Base-by-base conservation (phyloP, 2,329 filamentous ascomycete species). In the Neopestalotiopsis sp. region DNA sequence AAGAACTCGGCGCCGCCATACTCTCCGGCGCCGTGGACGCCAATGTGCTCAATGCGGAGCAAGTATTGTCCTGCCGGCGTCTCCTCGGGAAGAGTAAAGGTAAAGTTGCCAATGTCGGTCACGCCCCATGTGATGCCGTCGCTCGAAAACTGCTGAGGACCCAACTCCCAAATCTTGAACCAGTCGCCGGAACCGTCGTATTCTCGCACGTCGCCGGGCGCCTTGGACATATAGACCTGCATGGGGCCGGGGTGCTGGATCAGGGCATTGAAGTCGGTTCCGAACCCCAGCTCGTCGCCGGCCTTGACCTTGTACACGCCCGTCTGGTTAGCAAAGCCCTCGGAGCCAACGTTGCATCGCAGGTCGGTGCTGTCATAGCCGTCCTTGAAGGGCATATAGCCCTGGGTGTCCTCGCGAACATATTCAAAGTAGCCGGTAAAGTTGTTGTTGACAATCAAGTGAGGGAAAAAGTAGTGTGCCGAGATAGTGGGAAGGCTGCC, bases 131-230 rank as follows among this genome's bases (percentile, higher is more conserved):
- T 3, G 12, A 38, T 24, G 38, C 60, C 60, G 5, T 52, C 45
- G 45, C 45, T 52, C 9, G 30, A 38, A 28, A 34, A 30, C 4
- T 59, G 57, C 57, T 30, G 24, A 9, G 60, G 38, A 12, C 57
- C 57, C 14, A 63, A 30, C 17, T 63, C 60, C 28, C 34, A 42
- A 14, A 63, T 63, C 38, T 63, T 63, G 60, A 63, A 63, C 60
- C 60, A 63, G 60, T 63, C 60, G 2, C 60, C 60, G 9, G 60
- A 63, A 4, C 60, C 60, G 17, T 63, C 60, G 60, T 63, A 63
- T 14, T 24, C 34, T 4, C 20, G n/a, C n/a, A 42, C 60, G 12
- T 38, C 38, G 34, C 60, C 60, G 0, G 57, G 57, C 0, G 60
- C 60, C 4, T 42, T 34, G 14, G 60, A 63, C 32, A 63, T 6